phyloP scores from a whole-genome alignment of 2,329 filamentous ascomycete genomes.

The Cladosporium sp. region DNA sequence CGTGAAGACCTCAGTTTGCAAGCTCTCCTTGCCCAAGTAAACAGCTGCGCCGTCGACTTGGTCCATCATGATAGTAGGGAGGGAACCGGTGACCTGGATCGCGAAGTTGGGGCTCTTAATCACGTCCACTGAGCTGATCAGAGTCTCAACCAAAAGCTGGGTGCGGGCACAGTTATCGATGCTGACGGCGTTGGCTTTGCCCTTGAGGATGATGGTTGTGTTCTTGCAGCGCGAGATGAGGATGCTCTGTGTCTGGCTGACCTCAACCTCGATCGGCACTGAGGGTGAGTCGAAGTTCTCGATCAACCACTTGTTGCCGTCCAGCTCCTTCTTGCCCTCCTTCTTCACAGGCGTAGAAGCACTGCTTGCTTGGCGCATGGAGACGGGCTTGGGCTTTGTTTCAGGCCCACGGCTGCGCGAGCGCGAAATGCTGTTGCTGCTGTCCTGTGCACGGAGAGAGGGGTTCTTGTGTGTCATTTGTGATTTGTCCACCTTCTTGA shows the following conservation, averaged over 20 bases:
- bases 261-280: slow-evolving; percentile 74
- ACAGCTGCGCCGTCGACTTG: slow-evolving; percentile 87
- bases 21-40: slow-evolving; percentile 78
- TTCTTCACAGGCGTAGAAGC: slow-evolving; percentile 20
- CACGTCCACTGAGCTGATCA: slow-evolving; percentile 87
- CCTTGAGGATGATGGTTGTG: slow-evolving; percentile 80
- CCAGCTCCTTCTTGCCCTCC: slow-evolving; percentile 44
- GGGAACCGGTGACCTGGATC: slow-evolving; percentile 70
- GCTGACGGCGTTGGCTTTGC: slow-evolving; percentile 95
- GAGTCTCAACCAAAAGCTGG: slow-evolving; percentile 80
- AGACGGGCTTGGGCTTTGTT: slow-evolving; percentile 55
- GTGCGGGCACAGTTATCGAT: slow-evolving; percentile 84
- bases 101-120: slow-evolving; percentile 95
- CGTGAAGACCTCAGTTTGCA: slow-evolving; percentile 75
- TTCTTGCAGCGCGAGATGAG: slow-evolving; percentile 90
- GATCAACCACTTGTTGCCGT: slow-evolving; percentile 84
- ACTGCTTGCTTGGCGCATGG: slow-evolving; percentile 43
- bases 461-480: slow-evolving; percentile 99
- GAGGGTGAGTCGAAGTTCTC: slow-evolving; percentile 84
- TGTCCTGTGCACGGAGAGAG: slow-evolving; percentile 66
- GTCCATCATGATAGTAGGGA: slow-evolving; percentile 86
- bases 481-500: slow-evolving; percentile 90
- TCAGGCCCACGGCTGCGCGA: slow-evolving; percentile 83
- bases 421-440: slow-evolving; percentile 49
- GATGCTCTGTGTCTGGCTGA: slow-evolving; percentile 78